Base-by-base conservation (phyloP, 306 rosid species). In the Cucumis hystrix region DNA sequence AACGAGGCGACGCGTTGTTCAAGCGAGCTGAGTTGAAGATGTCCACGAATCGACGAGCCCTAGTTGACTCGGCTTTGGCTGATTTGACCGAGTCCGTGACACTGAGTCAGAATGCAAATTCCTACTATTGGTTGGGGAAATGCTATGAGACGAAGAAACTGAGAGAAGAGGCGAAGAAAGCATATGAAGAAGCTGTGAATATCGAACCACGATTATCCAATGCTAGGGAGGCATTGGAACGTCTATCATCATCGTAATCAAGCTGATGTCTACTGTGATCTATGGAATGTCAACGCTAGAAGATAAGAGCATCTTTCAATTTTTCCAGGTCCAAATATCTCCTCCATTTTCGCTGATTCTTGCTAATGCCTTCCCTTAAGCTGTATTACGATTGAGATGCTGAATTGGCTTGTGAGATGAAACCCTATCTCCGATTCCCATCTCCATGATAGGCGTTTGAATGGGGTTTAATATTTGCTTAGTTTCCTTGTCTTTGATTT, bases 1-100 rank as follows among this genome's bases (percentile, higher is more conserved):
- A 91, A 83, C 82, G 84, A 39, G 97, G 96, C 25, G 97, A 94
- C 37, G 97, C 98, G 84, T 83, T 91, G 9, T 80, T 72, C 49
- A 91, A 87, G 90, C 58, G 97, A 67, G 98, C 96, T 4, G 88
- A 91, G 96, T 51, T 94, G 82, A 91, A 83, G 60, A 81, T 88
- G 76, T 85, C 88, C 8, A 61, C 80, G 86, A 83, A 75, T 74
- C 82, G 82, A 55, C 84, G 79, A 30, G 78, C 63, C 18, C 82
- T 65, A 20, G 87, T 83, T 60, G 95, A 94, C 77, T 89, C 96
- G 81, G 93, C 84, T 8, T 18, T 88, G 8, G 78, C 55, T 10
- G 98, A 94, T 82, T 83, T 93, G 86, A 88, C 64, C 52, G 82
- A 79, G 79, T 82, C 91, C 6, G 87, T 91, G 75, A 77, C 78